phyloP scores from a whole-genome alignment of 2,329 filamentous ascomycete genomes.

The Verticillium nubilum region DNA sequence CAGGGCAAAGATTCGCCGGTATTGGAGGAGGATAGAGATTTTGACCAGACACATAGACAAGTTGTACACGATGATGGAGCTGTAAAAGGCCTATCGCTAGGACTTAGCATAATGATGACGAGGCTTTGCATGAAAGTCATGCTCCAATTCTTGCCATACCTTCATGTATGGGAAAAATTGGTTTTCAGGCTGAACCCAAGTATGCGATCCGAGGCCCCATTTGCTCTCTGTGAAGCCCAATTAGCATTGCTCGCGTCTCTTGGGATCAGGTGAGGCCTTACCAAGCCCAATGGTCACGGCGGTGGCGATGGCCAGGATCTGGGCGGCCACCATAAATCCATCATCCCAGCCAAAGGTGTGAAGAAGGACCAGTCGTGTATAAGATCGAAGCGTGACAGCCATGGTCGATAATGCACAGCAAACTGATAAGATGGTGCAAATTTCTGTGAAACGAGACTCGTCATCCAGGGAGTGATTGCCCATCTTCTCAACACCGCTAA shows the following conservation, averaged over 20 bases:
- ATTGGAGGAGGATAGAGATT: conserved; percentile 31
- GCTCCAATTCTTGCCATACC: conserved; percentile 5
- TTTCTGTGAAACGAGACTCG: conserved; percentile 13
- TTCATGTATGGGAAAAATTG: conserved; percentile 15
- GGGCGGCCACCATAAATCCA: conserved; percentile 14
- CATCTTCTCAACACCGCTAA: not conserved
- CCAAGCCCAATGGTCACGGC: conserved; percentile 18
- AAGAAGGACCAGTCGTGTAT: conserved; percentile 15
- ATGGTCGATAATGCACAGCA: conserved; percentile 14
- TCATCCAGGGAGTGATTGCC: conserved; percentile 15
- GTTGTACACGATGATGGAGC: conserved; percentile 28
- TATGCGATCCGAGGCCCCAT: conserved; percentile 18
- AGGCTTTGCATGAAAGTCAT: not conserved
- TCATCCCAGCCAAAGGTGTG: conserved; percentile 18
- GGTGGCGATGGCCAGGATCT: conserved; percentile 13
- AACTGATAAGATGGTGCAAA: conserved; percentile 16
- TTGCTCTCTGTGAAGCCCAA: conserved; percentile 12
- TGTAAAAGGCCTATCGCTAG: conserved; percentile 19
- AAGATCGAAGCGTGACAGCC: conserved; percentile 15
- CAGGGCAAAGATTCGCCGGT: conserved; percentile 30
- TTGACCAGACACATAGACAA: conserved; percentile 25
- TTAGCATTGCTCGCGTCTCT: not conserved
- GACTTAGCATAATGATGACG: not conserved
- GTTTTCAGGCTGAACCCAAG: conserved; percentile 9
- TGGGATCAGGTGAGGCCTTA: conserved; percentile 6